Percentiles rank a stretch among this genome's conserved stretches.
Evolutionary conservation across 257 asterid genomes (phyloP).

Genomic region (Solanum appendiculatum): DNA sequence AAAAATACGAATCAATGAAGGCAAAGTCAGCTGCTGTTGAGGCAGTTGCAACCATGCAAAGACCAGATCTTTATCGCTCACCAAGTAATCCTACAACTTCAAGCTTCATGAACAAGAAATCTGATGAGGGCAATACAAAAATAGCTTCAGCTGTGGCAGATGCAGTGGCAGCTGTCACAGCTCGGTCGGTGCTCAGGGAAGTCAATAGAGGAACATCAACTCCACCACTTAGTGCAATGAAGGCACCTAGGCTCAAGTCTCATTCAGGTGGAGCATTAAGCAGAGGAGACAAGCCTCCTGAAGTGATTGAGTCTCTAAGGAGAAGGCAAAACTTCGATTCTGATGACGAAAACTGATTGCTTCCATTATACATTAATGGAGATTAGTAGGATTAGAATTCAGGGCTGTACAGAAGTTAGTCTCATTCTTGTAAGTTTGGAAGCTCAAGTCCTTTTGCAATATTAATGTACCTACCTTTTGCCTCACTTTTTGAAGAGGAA

Average conservation of each 20-base stretch:
- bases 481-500: background rate
- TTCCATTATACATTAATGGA: background rate
- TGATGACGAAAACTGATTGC: slow-evolving; percentile 52
- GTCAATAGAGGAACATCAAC: slow-evolving; percentile 46
- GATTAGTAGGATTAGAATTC: background rate
- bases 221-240: slow-evolving; percentile 67
- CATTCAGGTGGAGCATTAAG: background rate
- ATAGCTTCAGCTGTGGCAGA: slow-evolving; percentile 78
- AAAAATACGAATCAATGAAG: slow-evolving; percentile 58
- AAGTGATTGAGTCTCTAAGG: slow-evolving; percentile 65
- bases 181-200: slow-evolving; percentile 65
- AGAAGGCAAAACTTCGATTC: slow-evolving; percentile 62
- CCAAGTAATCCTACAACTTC: slow-evolving; percentile 21
- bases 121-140: slow-evolving; percentile 14
- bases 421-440: background rate
- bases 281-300: slow-evolving; percentile 32
- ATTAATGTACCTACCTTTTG: background rate
- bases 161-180: slow-evolving; percentile 58
- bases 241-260: slow-evolving; percentile 68
- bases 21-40: slow-evolving; percentile 58
- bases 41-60: slow-evolving; percentile 46
- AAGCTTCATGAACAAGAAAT: slow-evolving; percentile 10
- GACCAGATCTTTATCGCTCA: slow-evolving; percentile 24
- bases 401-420: background rate
- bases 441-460: background rate